Base-by-base conservation (phyloP, 1,284 basidiomycete species). In the Amylostereum chailletii region DNA sequence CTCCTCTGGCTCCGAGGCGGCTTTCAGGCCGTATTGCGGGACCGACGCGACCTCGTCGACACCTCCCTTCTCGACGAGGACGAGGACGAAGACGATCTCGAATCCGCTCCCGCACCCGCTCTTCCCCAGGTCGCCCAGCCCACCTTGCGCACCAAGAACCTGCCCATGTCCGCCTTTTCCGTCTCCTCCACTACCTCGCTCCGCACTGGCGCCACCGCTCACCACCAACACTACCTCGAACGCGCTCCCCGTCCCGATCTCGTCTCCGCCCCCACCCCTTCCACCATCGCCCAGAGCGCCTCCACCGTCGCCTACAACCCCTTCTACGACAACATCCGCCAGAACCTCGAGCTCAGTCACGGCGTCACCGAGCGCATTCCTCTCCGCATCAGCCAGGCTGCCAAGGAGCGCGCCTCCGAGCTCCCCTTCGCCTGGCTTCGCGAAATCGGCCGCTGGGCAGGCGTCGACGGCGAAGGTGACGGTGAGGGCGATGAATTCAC, bases 261-360 rank as follows among this genome's bases (percentile, higher is more conserved):
- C 37, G 10, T 51, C 45, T 27, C 46, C 31, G 27, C 29, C 19
- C n/a, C 38, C 40, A 8, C 48, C 34, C 27, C 38, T 34, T 41
- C 46, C 34, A 45, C 42, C 10, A 7, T 40, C 42, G 39, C 41
- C 29, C 48, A 46, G 9, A 32, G 43, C 59, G 38, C 58, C 58
- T 32, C 53, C 49, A 49, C 30, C 49, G 61, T 64, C 42, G 78
- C 83, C 2, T 81, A 74, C 47, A 94, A 93, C 62, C 91, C 91
- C 3, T 94, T 94, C 68, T 94, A 94, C 58, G 94, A 99, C 68
- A 88, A 91, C 59, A 91, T 99, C 58, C 86, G 95, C 33, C 95
- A 99, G 66, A 96, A 98, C 61, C 68, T 86, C 11, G 95, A 99
- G 69, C 78, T 96, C 34, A 81, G 83, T 8, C 85, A 90, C 48